phyloP scores from a whole-genome alignment of 192 early-diverging fungal genomes.

The Kickxella alabastrina region DNA sequence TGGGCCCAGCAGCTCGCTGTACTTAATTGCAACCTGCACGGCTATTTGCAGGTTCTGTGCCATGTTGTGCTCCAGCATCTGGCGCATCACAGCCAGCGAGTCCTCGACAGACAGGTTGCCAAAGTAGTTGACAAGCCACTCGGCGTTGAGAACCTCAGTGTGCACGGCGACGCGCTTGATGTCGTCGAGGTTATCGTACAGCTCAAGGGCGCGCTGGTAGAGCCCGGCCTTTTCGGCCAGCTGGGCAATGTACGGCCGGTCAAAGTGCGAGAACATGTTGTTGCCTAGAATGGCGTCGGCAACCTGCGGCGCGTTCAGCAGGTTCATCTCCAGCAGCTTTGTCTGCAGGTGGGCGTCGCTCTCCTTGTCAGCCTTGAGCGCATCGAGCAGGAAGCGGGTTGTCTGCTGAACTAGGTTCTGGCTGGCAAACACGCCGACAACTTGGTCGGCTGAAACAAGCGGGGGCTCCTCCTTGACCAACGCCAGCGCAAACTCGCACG shows the following conservation, averaged over 20 bases:
- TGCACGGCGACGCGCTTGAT: constrained; percentile 91
- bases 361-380: constrained; percentile 87
- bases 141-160: constrained; percentile 75
- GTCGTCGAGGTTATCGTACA: constrained; percentile 93
- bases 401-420: constrained; percentile 95
- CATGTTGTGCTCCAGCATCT: constrained; percentile 88
- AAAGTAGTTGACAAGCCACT: constrained; percentile 96
- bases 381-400: constrained; percentile 94
- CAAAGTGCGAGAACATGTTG: constrained; percentile 94
- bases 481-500: constrained; percentile 85
- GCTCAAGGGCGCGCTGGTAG: constrained; percentile 93
- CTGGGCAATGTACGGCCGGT: constrained; percentile 81
- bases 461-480: constrained; percentile 76
- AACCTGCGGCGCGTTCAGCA: constrained; percentile 94
- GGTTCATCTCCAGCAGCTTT: constrained; percentile 93
- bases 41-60: constrained; percentile 95
- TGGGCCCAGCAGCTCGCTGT: constrained; percentile 90
- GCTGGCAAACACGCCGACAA: constrained; percentile 89
- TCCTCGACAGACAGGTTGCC: constrained; percentile 94
- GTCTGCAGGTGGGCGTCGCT: constrained; percentile 94
- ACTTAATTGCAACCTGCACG: constrained; percentile 94
- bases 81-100: constrained; percentile 88
- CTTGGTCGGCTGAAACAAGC: constrained; percentile 82
- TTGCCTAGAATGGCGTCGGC: constrained; percentile 98
- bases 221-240: constrained; percentile 98